Evolutionary conservation across 306 rosid species (phyloP).

Genomic region (Rosa rugosa): DNA sequence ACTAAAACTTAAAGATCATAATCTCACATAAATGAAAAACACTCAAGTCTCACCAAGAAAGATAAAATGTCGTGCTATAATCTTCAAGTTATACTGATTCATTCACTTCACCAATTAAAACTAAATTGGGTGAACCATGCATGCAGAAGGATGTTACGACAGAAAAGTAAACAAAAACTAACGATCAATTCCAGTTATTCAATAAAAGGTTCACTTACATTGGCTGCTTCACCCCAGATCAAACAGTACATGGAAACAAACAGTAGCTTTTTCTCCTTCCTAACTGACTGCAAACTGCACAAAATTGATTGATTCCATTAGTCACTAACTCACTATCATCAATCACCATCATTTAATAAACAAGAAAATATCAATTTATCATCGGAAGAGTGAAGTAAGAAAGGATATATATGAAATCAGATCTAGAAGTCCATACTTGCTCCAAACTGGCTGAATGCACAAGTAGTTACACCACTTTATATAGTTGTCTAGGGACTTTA

Average conservation of each 20-base stretch:
- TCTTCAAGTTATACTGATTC: not conserved
- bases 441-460: slow-evolving; percentile 88
- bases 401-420: not conserved
- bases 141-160: not conserved
- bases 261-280: slow-evolving; percentile 75
- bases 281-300: slow-evolving; percentile 60
- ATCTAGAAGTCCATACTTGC: slow-evolving; percentile 52
- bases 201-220: slow-evolving; percentile 56
- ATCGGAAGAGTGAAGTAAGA: not conserved
- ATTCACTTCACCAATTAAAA: not conserved
- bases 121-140: not conserved
- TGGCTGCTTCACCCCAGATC: slow-evolving; percentile 95
- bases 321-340: slow-evolving; percentile 17
- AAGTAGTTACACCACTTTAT: slow-evolving; percentile 79
- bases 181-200: not conserved
- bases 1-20: too few species aligned
- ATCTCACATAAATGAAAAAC: too few species aligned
- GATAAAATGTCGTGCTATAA: too few species aligned
- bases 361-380: not conserved
- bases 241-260: too few species aligned
- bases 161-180: slow-evolving; percentile 2
- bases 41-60: too few species aligned
- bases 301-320: slow-evolving; percentile 20
- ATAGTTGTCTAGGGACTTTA: slow-evolving; percentile 84
- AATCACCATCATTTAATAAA: not conserved